Conservation (phyloP, 306 rosid genomes). For the Herpetospermum pedunculosum region DNA sequence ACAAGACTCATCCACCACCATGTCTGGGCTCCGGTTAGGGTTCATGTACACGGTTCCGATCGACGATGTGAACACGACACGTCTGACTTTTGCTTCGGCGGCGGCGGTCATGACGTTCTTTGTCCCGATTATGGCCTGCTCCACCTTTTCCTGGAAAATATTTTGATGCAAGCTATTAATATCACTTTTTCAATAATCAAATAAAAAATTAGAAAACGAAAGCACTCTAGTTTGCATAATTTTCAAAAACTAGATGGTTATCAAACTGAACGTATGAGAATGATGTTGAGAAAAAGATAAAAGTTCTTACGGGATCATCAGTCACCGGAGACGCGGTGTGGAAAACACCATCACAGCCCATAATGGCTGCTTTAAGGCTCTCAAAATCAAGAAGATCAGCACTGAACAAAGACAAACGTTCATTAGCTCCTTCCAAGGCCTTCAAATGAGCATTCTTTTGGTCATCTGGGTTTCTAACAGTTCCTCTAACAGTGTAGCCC, state of each 20-base stretch:
- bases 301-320: conserved; percentile 49
- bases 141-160: conserved; percentile 41
- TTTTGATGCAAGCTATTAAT: no score
- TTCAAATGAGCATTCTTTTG: conserved; percentile 71
- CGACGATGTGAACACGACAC: conserved; percentile 87
- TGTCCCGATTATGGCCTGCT: conserved; percentile 65
- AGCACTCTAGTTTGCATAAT: no score
- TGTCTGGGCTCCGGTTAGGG: conserved; percentile 47
- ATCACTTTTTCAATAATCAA: no score
- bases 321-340: conserved; percentile 91
- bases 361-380: conserved; percentile 39
- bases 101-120: conserved; percentile 57
- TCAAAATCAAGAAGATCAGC: conserved; percentile 67
- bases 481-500: conserved; percentile 76
- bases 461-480: conserved; percentile 79
- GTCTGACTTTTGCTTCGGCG: conserved; percentile 56
- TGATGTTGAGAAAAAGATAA: background rate
- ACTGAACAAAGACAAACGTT: conserved; percentile 43
- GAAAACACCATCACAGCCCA: conserved; percentile 64
- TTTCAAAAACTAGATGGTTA: no score
- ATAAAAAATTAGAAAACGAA: no score
- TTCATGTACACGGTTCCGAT: conserved; percentile 81
- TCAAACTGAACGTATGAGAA: no score
- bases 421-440: conserved; percentile 67
- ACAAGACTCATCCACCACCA: conserved; percentile 58